Conservation (phyloP, 768 basidiomycete species). For the Kwoniella bestiolae region DNA sequence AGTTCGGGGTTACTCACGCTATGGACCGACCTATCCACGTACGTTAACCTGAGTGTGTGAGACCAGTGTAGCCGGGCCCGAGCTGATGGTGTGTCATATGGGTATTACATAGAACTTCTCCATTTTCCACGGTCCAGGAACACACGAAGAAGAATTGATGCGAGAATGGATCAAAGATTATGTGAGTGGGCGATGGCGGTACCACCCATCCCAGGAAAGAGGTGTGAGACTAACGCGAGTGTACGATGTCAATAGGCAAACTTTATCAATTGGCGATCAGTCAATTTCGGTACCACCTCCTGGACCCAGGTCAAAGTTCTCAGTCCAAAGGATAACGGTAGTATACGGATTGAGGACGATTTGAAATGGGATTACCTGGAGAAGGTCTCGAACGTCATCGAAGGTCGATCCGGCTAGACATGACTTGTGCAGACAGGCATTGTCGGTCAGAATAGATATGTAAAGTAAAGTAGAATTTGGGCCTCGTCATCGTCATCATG, state of each 20-base stretch:
- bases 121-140: slow-evolving; percentile 15
- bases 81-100: not conserved
- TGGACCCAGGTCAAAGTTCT: slow-evolving; percentile 20
- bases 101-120: slow-evolving; percentile 13
- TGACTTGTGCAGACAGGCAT: no score
- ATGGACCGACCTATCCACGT: slow-evolving; percentile 24
- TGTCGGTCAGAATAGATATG: no score
- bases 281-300: slow-evolving; percentile 12
- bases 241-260: slow-evolving; percentile 11
- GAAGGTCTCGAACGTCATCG: slow-evolving; percentile 12
- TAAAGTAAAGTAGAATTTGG: no score
- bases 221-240: not conserved
- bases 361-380: slow-evolving; percentile 21
- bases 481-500: no score
- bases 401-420: not conserved
- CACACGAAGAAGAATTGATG: slow-evolving; percentile 17
- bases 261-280: slow-evolving; percentile 16
- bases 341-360: slow-evolving; percentile 18
- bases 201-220: not conserved
- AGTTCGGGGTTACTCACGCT: slow-evolving; percentile 20
- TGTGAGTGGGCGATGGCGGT: slow-evolving; percentile 5
- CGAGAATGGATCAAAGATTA: slow-evolving; percentile 22
- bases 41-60: no score
- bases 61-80: no score
- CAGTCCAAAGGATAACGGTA: slow-evolving; percentile 16